These are phyloP conservation scores for Metarhizium guizhouense DNA, from an alignment of 2,329 filamentous ascomycete species.

Conservation along the genomic window DNA sequence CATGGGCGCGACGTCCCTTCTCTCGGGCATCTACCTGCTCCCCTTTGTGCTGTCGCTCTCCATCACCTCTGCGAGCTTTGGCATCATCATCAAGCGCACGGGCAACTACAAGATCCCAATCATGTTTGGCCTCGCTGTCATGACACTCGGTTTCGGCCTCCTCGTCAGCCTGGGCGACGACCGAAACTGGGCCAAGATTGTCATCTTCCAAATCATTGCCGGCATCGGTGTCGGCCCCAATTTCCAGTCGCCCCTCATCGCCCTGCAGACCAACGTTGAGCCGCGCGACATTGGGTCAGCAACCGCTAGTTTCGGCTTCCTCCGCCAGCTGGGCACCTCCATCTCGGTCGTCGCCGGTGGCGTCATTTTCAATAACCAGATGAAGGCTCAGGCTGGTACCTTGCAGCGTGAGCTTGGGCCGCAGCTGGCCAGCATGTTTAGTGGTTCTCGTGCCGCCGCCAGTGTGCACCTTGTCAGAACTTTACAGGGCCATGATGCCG, in stretches of 20 bases:
- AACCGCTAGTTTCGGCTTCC: constrained; percentile 58
- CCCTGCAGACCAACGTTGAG: constrained; percentile 54
- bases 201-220: constrained; percentile 53
- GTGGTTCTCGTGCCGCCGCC: constrained; percentile 51
- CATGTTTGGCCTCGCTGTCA: constrained; percentile 45
- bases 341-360: constrained; percentile 64
- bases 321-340: constrained; percentile 59
- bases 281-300: constrained; percentile 58
- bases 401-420: constrained; percentile 42
- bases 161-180: constrained; percentile 52
- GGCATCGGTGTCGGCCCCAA: constrained; percentile 59
- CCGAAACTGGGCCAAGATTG: constrained; percentile 44
- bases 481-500: constrained; percentile 36
- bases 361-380: constrained; percentile 71
- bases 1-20: constrained; percentile 56
- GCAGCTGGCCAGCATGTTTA: constrained; percentile 40
- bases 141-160: constrained; percentile 56
- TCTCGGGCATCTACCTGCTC: constrained; percentile 67
- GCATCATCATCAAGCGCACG: constrained; percentile 51
- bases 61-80: constrained; percentile 47
- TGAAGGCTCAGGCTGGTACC: constrained; percentile 44
- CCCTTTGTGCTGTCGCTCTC: constrained; percentile 62
- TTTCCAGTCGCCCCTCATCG: constrained; percentile 61
- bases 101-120: constrained; percentile 58
- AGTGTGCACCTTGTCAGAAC: constrained; percentile 48